phyloP scores from a whole-genome alignment of 352 stramenopile genomes.

The Detonula confervacea region DNA sequence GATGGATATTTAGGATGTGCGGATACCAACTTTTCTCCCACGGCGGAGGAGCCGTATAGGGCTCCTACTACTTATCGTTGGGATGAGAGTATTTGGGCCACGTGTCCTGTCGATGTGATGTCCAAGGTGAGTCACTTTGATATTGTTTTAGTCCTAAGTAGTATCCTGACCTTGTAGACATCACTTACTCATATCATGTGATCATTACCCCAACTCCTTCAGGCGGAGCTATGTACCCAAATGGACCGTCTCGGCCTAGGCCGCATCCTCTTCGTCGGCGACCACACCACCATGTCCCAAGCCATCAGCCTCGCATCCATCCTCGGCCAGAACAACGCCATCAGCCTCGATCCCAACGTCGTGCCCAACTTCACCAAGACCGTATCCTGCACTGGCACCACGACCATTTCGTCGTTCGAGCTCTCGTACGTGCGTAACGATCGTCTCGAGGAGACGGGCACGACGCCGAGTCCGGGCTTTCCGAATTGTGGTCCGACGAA shows the following conservation, averaged over 20 bases:
- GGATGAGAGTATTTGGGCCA: slow-evolving; percentile 48
- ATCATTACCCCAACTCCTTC: background rate
- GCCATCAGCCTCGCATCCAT: slow-evolving; percentile 49
- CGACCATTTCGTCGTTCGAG: slow-evolving; percentile 37
- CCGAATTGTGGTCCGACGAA: slow-evolving; percentile 44
- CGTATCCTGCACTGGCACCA: slow-evolving; percentile 24
- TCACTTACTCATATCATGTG: background rate
- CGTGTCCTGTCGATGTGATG: slow-evolving; percentile 42
- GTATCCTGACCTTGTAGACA: background rate
- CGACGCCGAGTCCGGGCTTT: slow-evolving; percentile 36
- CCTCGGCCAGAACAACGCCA: slow-evolving; percentile 38
- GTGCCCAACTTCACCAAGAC: slow-evolving; percentile 56
- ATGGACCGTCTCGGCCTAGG: slow-evolving; percentile 48
- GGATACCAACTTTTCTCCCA: slow-evolving; percentile 41
- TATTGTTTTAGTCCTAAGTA: too few relatives aligned
- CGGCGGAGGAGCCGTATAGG: slow-evolving; percentile 45
- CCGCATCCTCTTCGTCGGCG: slow-evolving; percentile 53
- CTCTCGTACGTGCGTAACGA: slow-evolving; percentile 49
- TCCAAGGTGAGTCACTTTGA: slow-evolving; percentile 43
- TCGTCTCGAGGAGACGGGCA: slow-evolving; percentile 42
- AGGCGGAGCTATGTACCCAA: slow-evolving; percentile 32
- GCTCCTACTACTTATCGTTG: slow-evolving; percentile 45
- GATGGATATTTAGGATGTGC: slow-evolving; percentile 56
- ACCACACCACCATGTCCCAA: slow-evolving; percentile 55
- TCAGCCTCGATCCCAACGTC: slow-evolving; percentile 47